Percentiles rank a stretch among this genome's conserved stretches.
phyloP scores from a whole-genome alignment of 2,329 filamentous ascomycete genomes.

The Hypoxylon sp. region DNA sequence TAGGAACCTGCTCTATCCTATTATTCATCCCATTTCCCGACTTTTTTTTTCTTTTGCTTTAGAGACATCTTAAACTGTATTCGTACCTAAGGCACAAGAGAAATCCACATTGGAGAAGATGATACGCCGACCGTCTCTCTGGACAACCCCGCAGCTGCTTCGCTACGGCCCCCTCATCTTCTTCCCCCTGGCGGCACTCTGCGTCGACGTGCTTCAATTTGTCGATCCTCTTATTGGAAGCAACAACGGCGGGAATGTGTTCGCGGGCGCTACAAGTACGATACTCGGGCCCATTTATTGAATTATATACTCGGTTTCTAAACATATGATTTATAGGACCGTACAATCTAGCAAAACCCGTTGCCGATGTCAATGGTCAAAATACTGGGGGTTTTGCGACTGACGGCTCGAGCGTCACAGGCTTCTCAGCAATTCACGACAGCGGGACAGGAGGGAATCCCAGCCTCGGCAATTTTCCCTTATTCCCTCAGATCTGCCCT shows the following conservation, averaged over 20 bases:
- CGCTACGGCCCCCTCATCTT: slow-evolving; percentile 34
- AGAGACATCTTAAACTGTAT: not conserved
- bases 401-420: slow-evolving; percentile 64
- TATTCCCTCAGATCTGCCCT: slow-evolving; percentile 61
- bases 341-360: slow-evolving; percentile 70
- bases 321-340: slow-evolving; percentile 54
- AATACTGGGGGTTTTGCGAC: slow-evolving; percentile 63
- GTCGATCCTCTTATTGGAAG: slow-evolving; percentile 69
- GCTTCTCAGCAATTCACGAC: slow-evolving; percentile 65
- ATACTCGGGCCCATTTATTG: not conserved
- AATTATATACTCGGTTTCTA: not conserved
- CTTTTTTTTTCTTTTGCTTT: not conserved
- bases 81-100: not conserved
- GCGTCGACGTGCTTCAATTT: slow-evolving; percentile 50
- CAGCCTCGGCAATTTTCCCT: slow-evolving; percentile 63
- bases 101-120: slow-evolving; percentile 13
- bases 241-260: slow-evolving; percentile 70
- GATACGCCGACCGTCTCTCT: slow-evolving; percentile 2
- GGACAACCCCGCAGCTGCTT: slow-evolving; percentile 34
- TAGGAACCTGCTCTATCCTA: not conserved
- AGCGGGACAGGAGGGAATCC: slow-evolving; percentile 62
- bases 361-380: slow-evolving; percentile 65
- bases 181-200: slow-evolving; percentile 30
- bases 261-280: slow-evolving; percentile 64
- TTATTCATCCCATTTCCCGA: not conserved